phyloP scores from a whole-genome alignment of 345 rosid genomes.

The Citrus cavaleriei region DNA sequence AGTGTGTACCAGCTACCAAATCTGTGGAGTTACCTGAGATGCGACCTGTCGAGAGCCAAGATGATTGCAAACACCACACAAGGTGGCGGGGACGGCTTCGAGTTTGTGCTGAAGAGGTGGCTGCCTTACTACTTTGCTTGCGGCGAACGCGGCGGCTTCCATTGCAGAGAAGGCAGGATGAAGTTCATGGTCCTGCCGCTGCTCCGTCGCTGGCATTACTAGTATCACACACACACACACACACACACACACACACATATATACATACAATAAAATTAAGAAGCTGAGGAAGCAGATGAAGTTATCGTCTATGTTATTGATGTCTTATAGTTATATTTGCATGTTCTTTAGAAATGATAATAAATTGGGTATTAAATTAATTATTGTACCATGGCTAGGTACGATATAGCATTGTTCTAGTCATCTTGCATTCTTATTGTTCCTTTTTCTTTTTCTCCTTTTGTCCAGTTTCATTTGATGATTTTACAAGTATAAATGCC shows the following conservation, averaged over 20 bases:
- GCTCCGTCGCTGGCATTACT: constrained; percentile 24
- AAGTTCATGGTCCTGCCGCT: constrained; percentile 55
- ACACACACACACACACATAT: too few species aligned
- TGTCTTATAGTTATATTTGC: too few species aligned
- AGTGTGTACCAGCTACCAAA: constrained; percentile 59
- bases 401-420: background rate
- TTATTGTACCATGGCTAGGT: background rate
- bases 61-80: constrained; percentile 48
- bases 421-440: background rate
- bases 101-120: constrained; percentile 43
- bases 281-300: too few species aligned
- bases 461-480: background rate
- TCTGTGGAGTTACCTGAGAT: constrained; percentile 39
- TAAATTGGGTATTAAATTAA: too few species aligned
- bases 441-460: background rate
- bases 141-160: constrained; percentile 55
- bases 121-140: constrained; percentile 63
- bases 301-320: too few species aligned
- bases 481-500: background rate
- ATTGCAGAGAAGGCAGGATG: constrained; percentile 66
- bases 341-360: too few species aligned
- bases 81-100: constrained; percentile 60
- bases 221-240: background rate
- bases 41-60: constrained; percentile 48
- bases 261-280: too few species aligned